Evolutionary conservation across 164 flowering plant species (phyloP), one percentile per base, ranked within the genome.

Genomic region (Nymphaea colorata): DNA sequence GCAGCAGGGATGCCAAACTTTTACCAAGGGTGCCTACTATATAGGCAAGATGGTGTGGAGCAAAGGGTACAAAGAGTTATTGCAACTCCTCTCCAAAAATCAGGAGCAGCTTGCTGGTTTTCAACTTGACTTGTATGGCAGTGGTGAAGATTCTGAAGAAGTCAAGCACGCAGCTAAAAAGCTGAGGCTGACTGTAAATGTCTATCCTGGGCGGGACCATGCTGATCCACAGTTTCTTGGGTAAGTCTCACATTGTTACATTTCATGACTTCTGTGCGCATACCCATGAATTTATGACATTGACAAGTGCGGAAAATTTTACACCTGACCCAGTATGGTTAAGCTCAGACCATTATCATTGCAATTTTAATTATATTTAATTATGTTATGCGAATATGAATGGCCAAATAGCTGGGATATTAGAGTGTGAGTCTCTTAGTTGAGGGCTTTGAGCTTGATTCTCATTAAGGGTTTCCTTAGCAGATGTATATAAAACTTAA

Each of bases 41-140:
- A 95, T 92, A 44, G 97, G 98, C n/a, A 92, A 95, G 75, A 92
- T 90, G 98, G 80, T 92, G 45, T 92, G 98, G 98, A 85, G 78
- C 81, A 90, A 92, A 81, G 98, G 99, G 70, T 92, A 92, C 77
- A 86, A 66, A 74, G 99, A 90, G 76, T 86, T 95, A 8, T 83
- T 92, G 64, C 78, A 84, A 64, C 95, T 91, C 61, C 88, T 94
- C 43, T 61, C 44, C 57, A 72, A 82, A 64, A 81, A 89, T 79
- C 94, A 90, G 73, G 82, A 80, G 68, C 87, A 92, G 55, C 82
- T 95, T 10, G 60, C 78, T 59, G 90, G 84, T 64, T 83, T 92
- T 62, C 85, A 90, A 71, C 79, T 95, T 69, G 94, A 95, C 75
- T 79, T 95, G 42, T 92, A 79, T 81, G 99, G 99, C 45, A 87